phyloP scores from a whole-genome alignment of 331 rosid species.

The Quercus tomentella region DNA sequence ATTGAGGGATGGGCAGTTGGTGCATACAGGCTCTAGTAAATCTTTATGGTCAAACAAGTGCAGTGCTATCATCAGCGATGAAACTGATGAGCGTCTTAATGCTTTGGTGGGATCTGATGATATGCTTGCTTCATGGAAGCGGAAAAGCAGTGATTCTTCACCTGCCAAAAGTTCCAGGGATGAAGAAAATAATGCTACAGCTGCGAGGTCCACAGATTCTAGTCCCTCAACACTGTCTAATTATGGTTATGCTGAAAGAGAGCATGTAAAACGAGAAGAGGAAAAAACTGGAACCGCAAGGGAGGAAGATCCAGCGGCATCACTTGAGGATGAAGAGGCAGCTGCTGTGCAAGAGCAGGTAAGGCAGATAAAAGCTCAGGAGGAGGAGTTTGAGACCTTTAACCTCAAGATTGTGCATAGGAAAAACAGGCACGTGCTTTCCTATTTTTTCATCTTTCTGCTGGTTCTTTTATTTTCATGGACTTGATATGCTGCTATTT shows the following conservation, averaged over 20 bases:
- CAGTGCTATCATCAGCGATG: conserved; percentile 43
- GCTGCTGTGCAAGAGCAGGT: conserved; percentile 99
- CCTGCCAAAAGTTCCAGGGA: conserved; percentile 70
- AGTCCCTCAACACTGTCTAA: conserved; percentile 79
- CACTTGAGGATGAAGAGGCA: conserved; percentile 93
- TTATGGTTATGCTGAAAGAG: conserved; percentile 81
- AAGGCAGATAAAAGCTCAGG: conserved; percentile 92
- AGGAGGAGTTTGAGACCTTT: conserved; percentile 97
- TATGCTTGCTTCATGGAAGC: conserved; percentile 70
- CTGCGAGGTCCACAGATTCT: conserved; percentile 56
- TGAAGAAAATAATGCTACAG: conserved; percentile 66
- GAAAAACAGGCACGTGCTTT: conserved; percentile 80
- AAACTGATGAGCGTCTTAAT: conserved; percentile 51
- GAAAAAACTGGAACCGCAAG: conserved; percentile 48
- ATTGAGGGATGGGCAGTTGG: conserved; percentile 50
- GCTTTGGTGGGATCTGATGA: conserved; percentile 51
- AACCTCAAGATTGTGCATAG: conserved; percentile 96
- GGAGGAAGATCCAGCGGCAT: conserved; percentile 77
- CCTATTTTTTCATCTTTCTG: neutral
- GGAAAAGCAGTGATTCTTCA: conserved; percentile 77
- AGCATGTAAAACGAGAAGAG: conserved; percentile 61
- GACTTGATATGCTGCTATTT: neutral
- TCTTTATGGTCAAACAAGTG: conserved; percentile 60
- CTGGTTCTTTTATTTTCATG: conserved; percentile 1
- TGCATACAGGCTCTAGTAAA: conserved; percentile 59